phyloP scores from a whole-genome alignment of 179 eudicot species.

The Heliamphora pulchella region DNA sequence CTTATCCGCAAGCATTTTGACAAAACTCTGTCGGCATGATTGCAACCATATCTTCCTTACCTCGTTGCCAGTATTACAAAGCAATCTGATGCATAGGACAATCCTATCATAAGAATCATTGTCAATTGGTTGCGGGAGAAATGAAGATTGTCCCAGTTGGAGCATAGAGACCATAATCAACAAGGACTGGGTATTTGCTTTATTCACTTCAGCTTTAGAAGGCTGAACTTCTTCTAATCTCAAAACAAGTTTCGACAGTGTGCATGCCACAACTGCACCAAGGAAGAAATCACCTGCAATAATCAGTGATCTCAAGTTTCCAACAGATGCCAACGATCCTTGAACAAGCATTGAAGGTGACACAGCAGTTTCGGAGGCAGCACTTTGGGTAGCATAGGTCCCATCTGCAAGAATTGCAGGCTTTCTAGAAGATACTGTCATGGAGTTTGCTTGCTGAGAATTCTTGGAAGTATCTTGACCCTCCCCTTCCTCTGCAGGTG shows the following conservation, averaged over 20 bases:
- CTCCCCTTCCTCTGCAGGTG: constrained; percentile 63
- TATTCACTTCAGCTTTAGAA: constrained; percentile 65
- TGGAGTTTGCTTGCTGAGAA: constrained; percentile 42
- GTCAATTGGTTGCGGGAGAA: constrained; percentile 74
- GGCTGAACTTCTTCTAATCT: constrained; percentile 76
- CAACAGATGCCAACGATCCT: constrained; percentile 57
- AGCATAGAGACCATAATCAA: constrained; percentile 65
- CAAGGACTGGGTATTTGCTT: constrained; percentile 44
- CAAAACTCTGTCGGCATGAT: constrained; percentile 87
- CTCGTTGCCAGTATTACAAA: constrained; percentile 62
- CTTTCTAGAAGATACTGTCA: constrained; percentile 59
- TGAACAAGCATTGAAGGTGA: constrained; percentile 61
- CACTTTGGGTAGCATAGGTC: constrained; percentile 82
- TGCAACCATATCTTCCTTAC: constrained; percentile 81
- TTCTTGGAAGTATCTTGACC: constrained; percentile 42
- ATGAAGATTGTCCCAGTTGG: constrained; percentile 64
- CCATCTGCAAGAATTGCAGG: constrained; percentile 82
- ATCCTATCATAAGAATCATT: constrained; percentile 65
- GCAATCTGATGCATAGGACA: constrained; percentile 72
- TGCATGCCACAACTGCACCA: constrained; percentile 71
- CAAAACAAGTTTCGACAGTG: constrained; percentile 58
- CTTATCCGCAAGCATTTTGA: constrained; percentile 92
- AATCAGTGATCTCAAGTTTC: constrained; percentile 57
- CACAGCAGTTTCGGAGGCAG: constrained; percentile 63
- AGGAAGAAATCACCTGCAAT: constrained; percentile 72